phyloP scores from a whole-genome alignment of 2,329 filamentous ascomycete species.

The Rhinocladiella similis region DNA sequence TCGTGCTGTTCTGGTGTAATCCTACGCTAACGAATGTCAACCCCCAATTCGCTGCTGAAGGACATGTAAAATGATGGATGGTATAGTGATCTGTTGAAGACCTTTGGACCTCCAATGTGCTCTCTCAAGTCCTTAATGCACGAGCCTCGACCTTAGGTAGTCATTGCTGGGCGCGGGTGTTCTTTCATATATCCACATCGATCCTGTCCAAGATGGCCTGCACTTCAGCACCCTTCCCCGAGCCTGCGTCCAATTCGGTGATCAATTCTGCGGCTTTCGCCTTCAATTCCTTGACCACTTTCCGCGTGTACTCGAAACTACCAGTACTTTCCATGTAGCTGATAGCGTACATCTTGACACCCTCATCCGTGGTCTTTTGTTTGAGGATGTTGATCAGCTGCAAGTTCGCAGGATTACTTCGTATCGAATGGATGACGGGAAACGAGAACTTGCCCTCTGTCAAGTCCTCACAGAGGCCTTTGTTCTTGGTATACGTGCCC shows the following conservation, averaged over 20 bases:
- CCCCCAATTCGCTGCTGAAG: background rate
- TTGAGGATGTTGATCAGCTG: slow-evolving; percentile 87
- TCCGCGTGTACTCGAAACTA: slow-evolving; percentile 81
- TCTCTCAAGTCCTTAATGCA: background rate
- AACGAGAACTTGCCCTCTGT: slow-evolving; percentile 98
- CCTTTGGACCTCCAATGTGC: background rate
- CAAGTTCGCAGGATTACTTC: slow-evolving; percentile 45
- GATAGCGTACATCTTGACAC: slow-evolving; percentile 89
- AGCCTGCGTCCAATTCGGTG: slow-evolving; percentile 60
- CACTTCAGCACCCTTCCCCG: slow-evolving; percentile 58
- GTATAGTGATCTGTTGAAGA: background rate
- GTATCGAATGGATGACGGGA: slow-evolving; percentile 90
- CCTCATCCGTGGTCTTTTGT: slow-evolving; percentile 81
- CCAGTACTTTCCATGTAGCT: slow-evolving; percentile 87
- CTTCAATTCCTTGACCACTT: slow-evolving; percentile 65
- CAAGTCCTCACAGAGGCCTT: slow-evolving; percentile 91
- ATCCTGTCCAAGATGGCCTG: slow-evolving; percentile 70
- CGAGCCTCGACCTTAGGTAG: background rate
- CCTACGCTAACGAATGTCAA: background rate
- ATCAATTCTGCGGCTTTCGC: slow-evolving; percentile 64
- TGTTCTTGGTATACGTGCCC: slow-evolving; percentile 78
- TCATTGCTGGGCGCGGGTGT: background rate
- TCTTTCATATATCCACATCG: slow-evolving; percentile 11
- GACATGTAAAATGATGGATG: background rate
- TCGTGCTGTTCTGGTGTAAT: no score